These are phyloP conservation scores for Wickerhamiella dianesei DNA, from an alignment of 805 yeast genomes.

Conservation along the genomic window DNA sequence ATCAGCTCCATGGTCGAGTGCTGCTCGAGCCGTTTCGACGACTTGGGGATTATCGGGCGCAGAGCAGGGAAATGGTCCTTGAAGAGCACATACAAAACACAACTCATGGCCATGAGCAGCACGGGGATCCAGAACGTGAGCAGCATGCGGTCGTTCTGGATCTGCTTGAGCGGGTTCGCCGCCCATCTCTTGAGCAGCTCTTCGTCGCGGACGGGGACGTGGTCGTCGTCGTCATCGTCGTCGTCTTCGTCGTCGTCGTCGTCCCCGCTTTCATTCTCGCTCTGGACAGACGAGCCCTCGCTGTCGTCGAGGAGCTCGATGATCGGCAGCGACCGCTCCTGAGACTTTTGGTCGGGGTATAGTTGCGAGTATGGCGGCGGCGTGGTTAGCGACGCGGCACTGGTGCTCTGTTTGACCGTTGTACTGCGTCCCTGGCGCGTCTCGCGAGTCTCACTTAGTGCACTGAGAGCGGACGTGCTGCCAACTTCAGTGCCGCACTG, in stretches of 20 bases:
- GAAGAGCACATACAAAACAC: neutral
- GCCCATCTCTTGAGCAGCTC: constrained; percentile 24
- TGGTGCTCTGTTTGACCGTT: neutral
- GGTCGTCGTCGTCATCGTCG: constrained; percentile 15
- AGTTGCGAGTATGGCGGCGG: constrained; percentile 13
- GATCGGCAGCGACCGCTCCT: neutral
- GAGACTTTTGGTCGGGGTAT: constrained; percentile 16
- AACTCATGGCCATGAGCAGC: constrained; percentile 27
- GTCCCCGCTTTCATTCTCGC: constrained; percentile 2
- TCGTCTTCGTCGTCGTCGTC: constrained; percentile 9
- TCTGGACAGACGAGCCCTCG: constrained; percentile 4
- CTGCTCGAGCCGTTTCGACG: neutral
- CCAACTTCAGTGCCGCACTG: too few species aligned
- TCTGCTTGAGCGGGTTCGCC: constrained; percentile 29
- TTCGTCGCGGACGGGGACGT: constrained; percentile 1
- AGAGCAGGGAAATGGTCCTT: neutral
- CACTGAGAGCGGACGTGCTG: too few species aligned
- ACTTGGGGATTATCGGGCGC: neutral
- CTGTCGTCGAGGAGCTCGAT: constrained; percentile 3
- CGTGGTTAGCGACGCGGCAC: constrained; percentile 4
- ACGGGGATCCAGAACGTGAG: constrained; percentile 87
- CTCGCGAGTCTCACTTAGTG: too few species aligned
- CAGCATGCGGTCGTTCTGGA: constrained; percentile 66
- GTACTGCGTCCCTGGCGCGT: neutral
- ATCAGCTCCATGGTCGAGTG: neutral